Evolutionary conservation across 108 stramenopile genomes (phyloP).

Genomic region (Aurantiochytrium sp.): DNA sequence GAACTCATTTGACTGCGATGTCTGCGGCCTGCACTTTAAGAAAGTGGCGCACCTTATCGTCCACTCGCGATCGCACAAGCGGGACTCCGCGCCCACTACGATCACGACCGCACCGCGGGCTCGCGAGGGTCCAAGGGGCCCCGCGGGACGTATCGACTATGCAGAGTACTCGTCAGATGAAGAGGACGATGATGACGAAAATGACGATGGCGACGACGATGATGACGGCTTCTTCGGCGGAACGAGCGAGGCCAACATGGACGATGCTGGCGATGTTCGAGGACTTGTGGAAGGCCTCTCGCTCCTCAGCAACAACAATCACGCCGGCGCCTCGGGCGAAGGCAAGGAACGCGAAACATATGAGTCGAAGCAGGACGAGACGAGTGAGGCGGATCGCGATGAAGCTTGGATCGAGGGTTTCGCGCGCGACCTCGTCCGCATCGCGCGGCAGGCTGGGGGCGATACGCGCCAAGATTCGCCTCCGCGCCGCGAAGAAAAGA

Average conservation of each 20-base stretch:
- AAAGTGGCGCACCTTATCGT: not conserved
- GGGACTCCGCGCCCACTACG: not conserved
- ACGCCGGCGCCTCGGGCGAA: not conserved
- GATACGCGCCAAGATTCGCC: too few relatives aligned
- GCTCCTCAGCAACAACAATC: not conserved
- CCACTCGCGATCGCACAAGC: not conserved
- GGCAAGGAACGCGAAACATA: not conserved
- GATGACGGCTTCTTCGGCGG: too few relatives aligned
- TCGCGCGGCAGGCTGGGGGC: not conserved
- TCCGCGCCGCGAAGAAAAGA: too few relatives aligned
- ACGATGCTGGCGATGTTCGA: not conserved
- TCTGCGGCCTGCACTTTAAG: not conserved
- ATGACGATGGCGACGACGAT: too few relatives aligned
- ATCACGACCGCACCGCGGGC: not conserved
- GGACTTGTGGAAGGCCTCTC: not conserved
- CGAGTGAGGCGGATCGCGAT: not conserved
- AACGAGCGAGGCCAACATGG: not conserved
- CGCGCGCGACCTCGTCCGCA: not conserved
- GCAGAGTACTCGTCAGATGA: not conserved
- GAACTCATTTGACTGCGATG: not conserved
- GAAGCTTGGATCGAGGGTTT: not conserved
- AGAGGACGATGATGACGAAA: not conserved
- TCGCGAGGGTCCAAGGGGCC: not conserved
- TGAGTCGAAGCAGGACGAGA: too few relatives aligned
- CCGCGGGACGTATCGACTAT: not conserved